Percentiles rank a stretch among this genome's conserved stretches.
These are phyloP conservation scores for Nicotiana paniculata DNA, from an alignment of 257 asterid genomes.

Conservation along the genomic window DNA sequence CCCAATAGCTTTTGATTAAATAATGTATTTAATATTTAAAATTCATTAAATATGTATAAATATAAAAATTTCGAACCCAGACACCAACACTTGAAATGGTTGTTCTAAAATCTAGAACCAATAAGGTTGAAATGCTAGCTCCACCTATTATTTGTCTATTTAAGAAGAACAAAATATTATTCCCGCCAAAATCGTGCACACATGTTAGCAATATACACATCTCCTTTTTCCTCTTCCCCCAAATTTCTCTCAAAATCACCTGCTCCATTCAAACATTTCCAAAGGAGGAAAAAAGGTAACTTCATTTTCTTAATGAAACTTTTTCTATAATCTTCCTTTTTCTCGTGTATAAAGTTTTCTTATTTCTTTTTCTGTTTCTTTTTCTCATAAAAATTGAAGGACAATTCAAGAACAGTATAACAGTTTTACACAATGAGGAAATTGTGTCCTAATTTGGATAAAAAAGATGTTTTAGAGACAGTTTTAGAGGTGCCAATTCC, in stretches of 20 bases:
- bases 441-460: slow-evolving; percentile 61
- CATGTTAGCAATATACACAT: neutral
- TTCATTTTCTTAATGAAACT: neutral
- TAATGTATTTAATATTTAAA: too few species aligned
- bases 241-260: neutral
- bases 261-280: neutral
- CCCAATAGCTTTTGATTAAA: too few species aligned
- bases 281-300: neutral
- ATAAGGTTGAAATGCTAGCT: too few species aligned
- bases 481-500: slow-evolving; percentile 89
- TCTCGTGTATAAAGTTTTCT: neutral
- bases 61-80: too few species aligned
- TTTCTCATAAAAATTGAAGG: neutral
- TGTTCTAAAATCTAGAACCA: too few species aligned
- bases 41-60: too few species aligned
- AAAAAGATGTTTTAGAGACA: slow-evolving; percentile 62
- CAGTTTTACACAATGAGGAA: slow-evolving; percentile 38
- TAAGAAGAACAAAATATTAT: neutral
- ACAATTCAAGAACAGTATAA: neutral
- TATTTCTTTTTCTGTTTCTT: neutral
- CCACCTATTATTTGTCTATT: too few species aligned
- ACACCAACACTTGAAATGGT: too few species aligned
- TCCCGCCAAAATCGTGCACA: neutral
- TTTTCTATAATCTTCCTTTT: neutral
- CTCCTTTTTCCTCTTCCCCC: neutral